Conservation (phyloP, 768 basidiomycete genomes). For the Leccinum longicurvipes region DNA sequence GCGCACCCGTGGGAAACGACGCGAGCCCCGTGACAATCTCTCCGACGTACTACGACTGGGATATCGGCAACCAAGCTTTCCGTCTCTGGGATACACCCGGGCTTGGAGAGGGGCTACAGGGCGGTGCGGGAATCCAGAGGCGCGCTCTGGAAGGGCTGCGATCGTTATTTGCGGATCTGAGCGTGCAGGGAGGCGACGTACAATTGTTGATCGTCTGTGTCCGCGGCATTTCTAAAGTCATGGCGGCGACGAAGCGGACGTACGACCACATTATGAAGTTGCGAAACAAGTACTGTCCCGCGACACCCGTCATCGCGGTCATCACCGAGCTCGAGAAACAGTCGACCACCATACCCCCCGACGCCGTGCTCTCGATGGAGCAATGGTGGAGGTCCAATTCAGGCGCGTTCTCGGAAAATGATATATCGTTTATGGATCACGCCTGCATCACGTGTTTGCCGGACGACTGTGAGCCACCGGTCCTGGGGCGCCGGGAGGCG, state of each 20-base stretch:
- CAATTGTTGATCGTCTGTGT: constrained; percentile 16
- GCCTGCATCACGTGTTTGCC: constrained; percentile 23
- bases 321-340: constrained; percentile 19
- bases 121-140: too few species aligned
- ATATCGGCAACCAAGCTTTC: too few species aligned
- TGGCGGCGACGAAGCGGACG: constrained; percentile 14
- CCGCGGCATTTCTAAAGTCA: constrained; percentile 15
- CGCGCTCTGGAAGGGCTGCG: too few species aligned
- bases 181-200: too few species aligned
- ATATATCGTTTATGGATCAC: constrained; percentile 16
- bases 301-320: constrained; percentile 18
- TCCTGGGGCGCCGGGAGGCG: constrained; percentile 18
- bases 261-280: constrained; percentile 14
- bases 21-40: too few species aligned
- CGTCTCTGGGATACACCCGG: too few species aligned
- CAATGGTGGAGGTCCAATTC: constrained; percentile 20
- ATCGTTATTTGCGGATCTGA: too few species aligned
- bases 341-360: neutral
- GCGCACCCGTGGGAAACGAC: too few species aligned
- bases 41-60: too few species aligned
- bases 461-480: constrained; percentile 14
- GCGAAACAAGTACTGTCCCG: constrained; percentile 12
- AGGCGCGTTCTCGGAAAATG: constrained; percentile 1
- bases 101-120: too few species aligned
- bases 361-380: constrained; percentile 16